Evolutionary conservation across 768 basidiomycete genomes (phyloP).

Genomic region (Lentinula aciculospora): DNA sequence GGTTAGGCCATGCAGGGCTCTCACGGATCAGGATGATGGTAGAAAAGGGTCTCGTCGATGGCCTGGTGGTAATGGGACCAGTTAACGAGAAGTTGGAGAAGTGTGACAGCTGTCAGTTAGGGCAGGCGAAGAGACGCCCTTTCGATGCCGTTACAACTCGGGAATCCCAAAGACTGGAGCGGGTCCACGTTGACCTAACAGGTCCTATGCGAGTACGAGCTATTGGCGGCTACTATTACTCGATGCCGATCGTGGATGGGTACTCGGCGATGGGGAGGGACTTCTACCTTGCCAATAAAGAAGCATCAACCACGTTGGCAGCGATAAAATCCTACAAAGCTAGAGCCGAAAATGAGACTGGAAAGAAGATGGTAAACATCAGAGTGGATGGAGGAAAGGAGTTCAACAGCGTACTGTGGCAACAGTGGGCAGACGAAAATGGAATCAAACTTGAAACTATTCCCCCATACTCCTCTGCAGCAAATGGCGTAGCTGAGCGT

Average conservation of each 20-base stretch:
- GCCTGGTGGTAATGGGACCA: neutral
- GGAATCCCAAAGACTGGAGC: neutral
- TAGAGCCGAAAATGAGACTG: too few species aligned
- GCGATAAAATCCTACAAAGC: too few species aligned
- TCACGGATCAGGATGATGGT: neutral
- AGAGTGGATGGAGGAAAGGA: too few species aligned
- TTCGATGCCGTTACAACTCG: neutral
- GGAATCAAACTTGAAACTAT: too few species aligned
- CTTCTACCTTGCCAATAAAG: too few species aligned
- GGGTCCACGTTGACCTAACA: neutral
- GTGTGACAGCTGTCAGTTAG: neutral
- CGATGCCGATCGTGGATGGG: slow-evolving; percentile 2
- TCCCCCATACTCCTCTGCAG: too few species aligned
- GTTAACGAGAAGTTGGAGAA: neutral
- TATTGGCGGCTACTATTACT: neutral
- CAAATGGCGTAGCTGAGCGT: too few species aligned
- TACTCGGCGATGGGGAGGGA: neutral
- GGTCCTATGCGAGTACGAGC: neutral
- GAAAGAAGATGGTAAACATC: too few species aligned
- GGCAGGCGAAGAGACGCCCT: neutral
- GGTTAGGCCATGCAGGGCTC: slow-evolving; percentile 12
- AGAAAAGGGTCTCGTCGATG: neutral
- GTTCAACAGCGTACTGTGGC: too few species aligned
- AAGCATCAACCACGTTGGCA: too few species aligned
- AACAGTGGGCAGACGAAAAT: too few species aligned